Evolutionary conservation across 108 stramenopile species (phyloP), one percentile per base, ranked within the genome.

Genomic region (Conticribra guillardii): DNA sequence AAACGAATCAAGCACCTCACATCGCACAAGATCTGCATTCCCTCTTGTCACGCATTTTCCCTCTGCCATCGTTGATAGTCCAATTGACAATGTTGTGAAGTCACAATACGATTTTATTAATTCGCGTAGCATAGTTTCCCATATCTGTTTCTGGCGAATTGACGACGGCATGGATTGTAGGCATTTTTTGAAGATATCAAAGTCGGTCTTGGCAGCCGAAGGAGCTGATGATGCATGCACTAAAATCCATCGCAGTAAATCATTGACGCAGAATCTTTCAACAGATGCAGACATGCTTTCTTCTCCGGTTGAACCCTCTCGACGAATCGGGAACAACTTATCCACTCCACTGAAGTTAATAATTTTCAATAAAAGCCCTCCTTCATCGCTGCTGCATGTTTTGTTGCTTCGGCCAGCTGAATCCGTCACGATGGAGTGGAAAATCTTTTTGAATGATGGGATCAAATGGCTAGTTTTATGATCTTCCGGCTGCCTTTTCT

Each of bases 181-280:
- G 59, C 74, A 74, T n/a, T 26, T 46, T 31, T 68, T 73, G 24
- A 82, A 64, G 50, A 91, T 60, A n/a, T 69, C 45, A 50, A 88
- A 84, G 67, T 89, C 89, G 23, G 52, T 60, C 23, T 47, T 18
- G 9, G 70, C 29, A 17, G 77, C 51, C 3, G 45, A 18, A 21
- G 57, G 29, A 15, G 51, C 24, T 5, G 74, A 54, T 41, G 86
- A 79, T 8, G 87, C 79, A 64, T 91, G 92, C 31, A 88, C 49
- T 22, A 91, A 62, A 18, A 88, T 74, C 92, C 92, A 94, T 46
- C 81, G 63, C 18, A 94, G 71, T 2, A 94, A 45, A 74, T 91
- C 82, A 46, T 91, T 89, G 71, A 89, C 72, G 58, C 89, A 70
- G 45, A 93, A 90, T 4, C 34, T 28, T 50, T 89, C 82, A 27